Percentiles rank a stretch among this genome's conserved stretches.
These are phyloP conservation scores for Citeromyces nyonsensis DNA, from an alignment of 805 yeast species.

Conservation along the genomic window DNA sequence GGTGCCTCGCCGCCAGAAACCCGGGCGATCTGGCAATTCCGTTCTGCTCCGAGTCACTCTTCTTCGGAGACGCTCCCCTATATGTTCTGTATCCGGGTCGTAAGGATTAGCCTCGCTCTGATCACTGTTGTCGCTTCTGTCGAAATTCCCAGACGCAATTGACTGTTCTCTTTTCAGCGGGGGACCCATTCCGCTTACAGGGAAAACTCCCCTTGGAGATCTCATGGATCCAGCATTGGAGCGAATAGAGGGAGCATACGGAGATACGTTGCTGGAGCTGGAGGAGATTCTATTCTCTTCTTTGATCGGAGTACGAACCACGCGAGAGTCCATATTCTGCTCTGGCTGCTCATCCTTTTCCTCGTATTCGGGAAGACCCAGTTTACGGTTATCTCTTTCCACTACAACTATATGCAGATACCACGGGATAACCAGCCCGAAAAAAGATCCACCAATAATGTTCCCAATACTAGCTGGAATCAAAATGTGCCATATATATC, in stretches of 20 bases:
- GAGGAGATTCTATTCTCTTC: slow-evolving; percentile 2
- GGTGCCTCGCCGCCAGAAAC: too few species aligned
- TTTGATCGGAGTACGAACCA: slow-evolving; percentile 29
- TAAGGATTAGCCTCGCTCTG: slow-evolving; percentile 10
- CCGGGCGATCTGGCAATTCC: too few species aligned
- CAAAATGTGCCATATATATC: slow-evolving; percentile 57
- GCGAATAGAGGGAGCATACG: not conserved
- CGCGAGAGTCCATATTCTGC: slow-evolving; percentile 63
- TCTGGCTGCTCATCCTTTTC: slow-evolving; percentile 74
- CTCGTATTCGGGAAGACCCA: slow-evolving; percentile 55
- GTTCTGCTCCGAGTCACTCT: too few species aligned
- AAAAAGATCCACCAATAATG: slow-evolving; percentile 61
- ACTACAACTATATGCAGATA: slow-evolving; percentile 60
- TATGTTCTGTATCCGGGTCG: slow-evolving; percentile 10
- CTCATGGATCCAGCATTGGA: slow-evolving; percentile 8
- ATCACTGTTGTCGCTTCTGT: slow-evolving; percentile 1
- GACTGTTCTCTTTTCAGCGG: slow-evolving; percentile 41
- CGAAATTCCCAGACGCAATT: slow-evolving; percentile 29
- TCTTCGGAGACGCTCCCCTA: slow-evolving; percentile 8
- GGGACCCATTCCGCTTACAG: slow-evolving; percentile 65
- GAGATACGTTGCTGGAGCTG: not conserved
- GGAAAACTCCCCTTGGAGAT: slow-evolving; percentile 70
- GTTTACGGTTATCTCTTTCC: slow-evolving; percentile 46
- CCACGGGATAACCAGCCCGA: slow-evolving; percentile 53
- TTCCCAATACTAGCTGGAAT: slow-evolving; percentile 66